phyloP scores from a whole-genome alignment of 2,329 filamentous ascomycete genomes.

The Aspergillus fumigatiaffinis region DNA sequence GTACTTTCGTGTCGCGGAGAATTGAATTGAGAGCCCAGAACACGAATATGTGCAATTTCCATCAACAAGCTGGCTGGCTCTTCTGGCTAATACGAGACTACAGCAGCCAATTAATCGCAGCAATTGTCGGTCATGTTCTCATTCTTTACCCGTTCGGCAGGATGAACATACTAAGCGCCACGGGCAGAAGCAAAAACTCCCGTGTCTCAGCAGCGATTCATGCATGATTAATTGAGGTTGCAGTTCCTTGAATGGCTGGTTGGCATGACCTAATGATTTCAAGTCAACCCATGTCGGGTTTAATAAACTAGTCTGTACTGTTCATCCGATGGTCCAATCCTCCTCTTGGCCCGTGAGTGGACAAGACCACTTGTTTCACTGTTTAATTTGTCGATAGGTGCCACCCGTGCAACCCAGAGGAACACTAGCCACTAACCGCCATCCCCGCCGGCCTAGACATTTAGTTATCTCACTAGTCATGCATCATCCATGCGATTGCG shows the following conservation, averaged over 20 bases:
- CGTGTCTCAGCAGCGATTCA: not conserved
- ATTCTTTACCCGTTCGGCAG: not conserved
- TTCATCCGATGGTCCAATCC: not conserved
- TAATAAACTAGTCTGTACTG: not conserved
- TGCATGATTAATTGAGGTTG: not conserved
- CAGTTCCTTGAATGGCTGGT: not conserved
- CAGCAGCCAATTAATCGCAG: too few species aligned
- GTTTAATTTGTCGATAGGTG: not conserved
- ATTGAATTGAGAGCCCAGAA: not conserved
- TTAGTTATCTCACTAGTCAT: not conserved
- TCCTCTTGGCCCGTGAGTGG: too few species aligned
- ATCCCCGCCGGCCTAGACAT: not conserved
- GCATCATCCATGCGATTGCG: not conserved
- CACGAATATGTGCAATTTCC: not conserved
- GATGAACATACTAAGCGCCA: not conserved
- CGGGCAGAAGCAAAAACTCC: not conserved
- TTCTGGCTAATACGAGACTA: not conserved
- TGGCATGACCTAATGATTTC: not conserved
- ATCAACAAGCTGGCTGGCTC: not conserved
- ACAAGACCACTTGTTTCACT: not conserved
- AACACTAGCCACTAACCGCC: too few species aligned
- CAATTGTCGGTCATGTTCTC: too few species aligned
- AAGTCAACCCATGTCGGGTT: not conserved
- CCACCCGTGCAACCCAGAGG: too few species aligned
- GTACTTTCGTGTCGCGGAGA: not conserved